phyloP scores from a whole-genome alignment of 768 basidiomycete species.

The Candolleomyces aberdarensis region DNA sequence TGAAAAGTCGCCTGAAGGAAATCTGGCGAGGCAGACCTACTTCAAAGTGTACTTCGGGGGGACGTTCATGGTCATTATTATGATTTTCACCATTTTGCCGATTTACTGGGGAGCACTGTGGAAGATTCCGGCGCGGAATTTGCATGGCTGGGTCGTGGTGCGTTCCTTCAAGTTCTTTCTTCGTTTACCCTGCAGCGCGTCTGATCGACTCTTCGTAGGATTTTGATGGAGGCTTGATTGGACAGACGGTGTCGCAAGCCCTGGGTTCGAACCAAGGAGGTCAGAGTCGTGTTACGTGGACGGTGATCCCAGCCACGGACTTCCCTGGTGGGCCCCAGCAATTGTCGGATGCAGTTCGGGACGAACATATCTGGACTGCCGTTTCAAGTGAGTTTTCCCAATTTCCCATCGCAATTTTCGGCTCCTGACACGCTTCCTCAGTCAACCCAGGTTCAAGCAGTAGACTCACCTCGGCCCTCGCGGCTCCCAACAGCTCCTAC shows the following conservation, averaged over 20 bases:
- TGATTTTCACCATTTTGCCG: conserved; percentile 44
- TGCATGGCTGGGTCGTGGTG: conserved; percentile 52
- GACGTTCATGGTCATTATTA: conserved; percentile 33
- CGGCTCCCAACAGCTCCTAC: conserved; percentile 39
- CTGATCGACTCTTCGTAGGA: conserved; percentile 30
- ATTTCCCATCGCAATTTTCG: not conserved
- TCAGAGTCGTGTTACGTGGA: conserved; percentile 43
- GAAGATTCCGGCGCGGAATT: conserved; percentile 34
- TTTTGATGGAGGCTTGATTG: conserved; percentile 52
- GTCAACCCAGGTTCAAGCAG: conserved; percentile 41
- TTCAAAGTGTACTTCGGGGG: conserved; percentile 36
- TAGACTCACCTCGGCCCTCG: conserved; percentile 34
- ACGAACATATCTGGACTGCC: conserved; percentile 54
- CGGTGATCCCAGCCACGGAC: conserved; percentile 32
- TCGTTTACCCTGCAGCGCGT: not conserved
- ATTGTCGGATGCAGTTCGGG: conserved; percentile 40
- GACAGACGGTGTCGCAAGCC: conserved; percentile 39
- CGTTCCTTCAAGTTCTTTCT: conserved; percentile 11
- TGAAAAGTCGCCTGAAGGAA: conserved; percentile 24
- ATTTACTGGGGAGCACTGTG: conserved; percentile 60
- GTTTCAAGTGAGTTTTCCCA: conserved; percentile 42
- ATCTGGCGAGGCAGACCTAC: conserved; percentile 34
- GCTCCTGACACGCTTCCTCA: conserved; percentile 11
- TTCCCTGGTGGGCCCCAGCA: conserved; percentile 45
- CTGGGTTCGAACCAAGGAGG: conserved; percentile 23